These are phyloP conservation scores for Scutellaria minor DNA, from an alignment of 257 asterid species.

Conservation along the genomic window DNA sequence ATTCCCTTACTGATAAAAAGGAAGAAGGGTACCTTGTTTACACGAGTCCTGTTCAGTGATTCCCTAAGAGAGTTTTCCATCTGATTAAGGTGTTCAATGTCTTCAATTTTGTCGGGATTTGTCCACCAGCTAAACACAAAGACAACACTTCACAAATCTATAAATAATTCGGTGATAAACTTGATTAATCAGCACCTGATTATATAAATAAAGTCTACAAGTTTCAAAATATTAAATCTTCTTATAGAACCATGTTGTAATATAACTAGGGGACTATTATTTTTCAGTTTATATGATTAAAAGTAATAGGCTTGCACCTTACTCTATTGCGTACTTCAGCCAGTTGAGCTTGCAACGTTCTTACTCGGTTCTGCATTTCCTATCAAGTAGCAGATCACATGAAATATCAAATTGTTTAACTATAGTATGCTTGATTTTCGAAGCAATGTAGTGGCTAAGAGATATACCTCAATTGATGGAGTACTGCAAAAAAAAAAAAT, in stretches of 20 bases:
- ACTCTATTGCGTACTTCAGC: conserved; percentile 56
- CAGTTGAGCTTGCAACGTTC: conserved; percentile 55
- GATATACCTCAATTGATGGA: conserved; percentile 66
- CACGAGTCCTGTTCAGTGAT: conserved; percentile 56
- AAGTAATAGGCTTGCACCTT: conserved; percentile 46
- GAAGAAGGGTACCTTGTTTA: conserved; percentile 54
- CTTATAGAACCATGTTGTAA: not conserved
- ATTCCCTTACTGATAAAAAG: not conserved
- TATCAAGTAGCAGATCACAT: conserved; percentile 40
- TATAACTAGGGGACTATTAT: not conserved
- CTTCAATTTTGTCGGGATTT: conserved; percentile 74
- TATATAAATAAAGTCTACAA: not conserved
- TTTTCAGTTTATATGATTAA: conserved; percentile 25
- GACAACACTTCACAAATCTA: conserved; percentile 8
- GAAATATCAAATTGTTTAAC: not conserved
- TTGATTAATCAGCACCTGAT: not conserved
- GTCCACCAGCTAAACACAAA: conserved; percentile 69
- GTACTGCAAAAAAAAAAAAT: conserved; percentile 56
- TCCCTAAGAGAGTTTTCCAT: conserved; percentile 74
- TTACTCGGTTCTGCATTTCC: conserved; percentile 69
- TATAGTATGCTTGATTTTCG: conserved; percentile 20
- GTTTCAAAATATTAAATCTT: not conserved
- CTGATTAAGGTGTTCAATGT: conserved; percentile 66
- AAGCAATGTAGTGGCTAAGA: conserved; percentile 19
- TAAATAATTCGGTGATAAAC: not conserved